Conservation (phyloP, 768 basidiomycete species). For the Russula sp. region DNA sequence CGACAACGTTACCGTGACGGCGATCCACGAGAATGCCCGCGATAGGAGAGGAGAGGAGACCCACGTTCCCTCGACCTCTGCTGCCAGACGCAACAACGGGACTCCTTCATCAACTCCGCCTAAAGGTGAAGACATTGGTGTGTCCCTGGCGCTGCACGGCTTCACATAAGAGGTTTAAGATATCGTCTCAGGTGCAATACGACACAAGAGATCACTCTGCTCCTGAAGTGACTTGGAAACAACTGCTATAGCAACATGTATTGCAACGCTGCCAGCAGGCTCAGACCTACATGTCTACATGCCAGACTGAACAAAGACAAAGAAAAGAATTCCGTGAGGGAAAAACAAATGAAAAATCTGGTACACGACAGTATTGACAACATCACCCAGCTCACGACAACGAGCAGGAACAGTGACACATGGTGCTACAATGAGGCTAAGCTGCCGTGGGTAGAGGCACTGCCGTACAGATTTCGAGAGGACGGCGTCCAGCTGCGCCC, state of each 20-base stretch:
- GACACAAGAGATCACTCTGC: background rate
- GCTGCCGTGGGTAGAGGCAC: slow-evolving; percentile 25
- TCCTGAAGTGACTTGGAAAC: background rate
- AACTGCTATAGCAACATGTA: slow-evolving; percentile 15
- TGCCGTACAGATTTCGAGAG: slow-evolving; percentile 23
- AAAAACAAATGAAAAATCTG: background rate
- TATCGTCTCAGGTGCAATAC: background rate
- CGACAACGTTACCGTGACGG: too few relatives aligned
- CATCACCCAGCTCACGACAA: background rate
- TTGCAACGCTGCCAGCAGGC: slow-evolving; percentile 18
- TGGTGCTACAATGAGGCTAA: slow-evolving; percentile 12
- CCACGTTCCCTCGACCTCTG: too few relatives aligned
- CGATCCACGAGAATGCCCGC: too few relatives aligned
- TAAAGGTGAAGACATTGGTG: too few relatives aligned
- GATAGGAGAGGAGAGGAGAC: too few relatives aligned
- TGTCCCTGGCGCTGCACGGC: too few relatives aligned
- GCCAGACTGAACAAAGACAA: background rate
- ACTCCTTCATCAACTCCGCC: too few relatives aligned
- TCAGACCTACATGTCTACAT: slow-evolving; percentile 8
- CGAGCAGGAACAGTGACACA: background rate
- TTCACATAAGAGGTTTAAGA: too few relatives aligned
- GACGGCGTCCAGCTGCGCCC: slow-evolving; percentile 16
- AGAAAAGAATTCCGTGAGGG: background rate
- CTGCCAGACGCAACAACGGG: too few relatives aligned
- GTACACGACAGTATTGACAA: background rate